phyloP scores from a whole-genome alignment of 192 early-diverging fungal genomes.

The Linnemannia schmuckeri region DNA sequence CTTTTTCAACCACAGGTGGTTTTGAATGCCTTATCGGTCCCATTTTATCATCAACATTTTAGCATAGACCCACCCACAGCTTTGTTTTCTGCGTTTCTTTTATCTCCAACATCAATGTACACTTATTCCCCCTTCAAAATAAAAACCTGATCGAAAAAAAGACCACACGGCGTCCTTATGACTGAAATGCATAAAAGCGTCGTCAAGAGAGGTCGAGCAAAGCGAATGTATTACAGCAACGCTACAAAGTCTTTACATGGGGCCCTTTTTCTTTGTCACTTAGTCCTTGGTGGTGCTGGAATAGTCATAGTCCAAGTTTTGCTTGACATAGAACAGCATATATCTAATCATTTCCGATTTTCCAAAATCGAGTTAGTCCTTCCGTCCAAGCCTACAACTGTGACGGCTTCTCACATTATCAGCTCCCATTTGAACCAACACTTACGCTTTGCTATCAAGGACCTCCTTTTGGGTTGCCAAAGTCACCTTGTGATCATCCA shows the following conservation, averaged over 20 bases:
- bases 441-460: slow-evolving; percentile 77
- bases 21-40: slow-evolving; percentile 14
- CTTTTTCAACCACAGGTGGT: slow-evolving; percentile 54
- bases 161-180: not conserved
- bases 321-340: slow-evolving; percentile 91
- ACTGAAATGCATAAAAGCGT: not conserved
- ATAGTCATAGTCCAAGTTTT: slow-evolving; percentile 71
- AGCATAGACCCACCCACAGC: not conserved
- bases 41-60: too few relatives aligned
- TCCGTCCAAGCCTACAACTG: not conserved
- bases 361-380: not conserved
- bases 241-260: not conserved
- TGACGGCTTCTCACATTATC: too few relatives aligned
- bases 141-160: not conserved
- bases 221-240: not conserved
- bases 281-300: slow-evolving; percentile 26
- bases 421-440: not conserved
- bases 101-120: slow-evolving; percentile 11
- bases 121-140: slow-evolving; percentile 6
- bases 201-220: not conserved
- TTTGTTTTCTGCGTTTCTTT: not conserved
- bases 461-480: slow-evolving; percentile 80
- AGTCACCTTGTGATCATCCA: slow-evolving; percentile 89
- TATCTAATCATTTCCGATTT: slow-evolving; percentile 63
- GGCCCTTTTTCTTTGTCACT: not conserved